Evolutionary conservation across 2,329 filamentous ascomycete genomes (phyloP), one percentile per base, ranked within the genome.

Genomic region (Talaromyces sp.): DNA sequence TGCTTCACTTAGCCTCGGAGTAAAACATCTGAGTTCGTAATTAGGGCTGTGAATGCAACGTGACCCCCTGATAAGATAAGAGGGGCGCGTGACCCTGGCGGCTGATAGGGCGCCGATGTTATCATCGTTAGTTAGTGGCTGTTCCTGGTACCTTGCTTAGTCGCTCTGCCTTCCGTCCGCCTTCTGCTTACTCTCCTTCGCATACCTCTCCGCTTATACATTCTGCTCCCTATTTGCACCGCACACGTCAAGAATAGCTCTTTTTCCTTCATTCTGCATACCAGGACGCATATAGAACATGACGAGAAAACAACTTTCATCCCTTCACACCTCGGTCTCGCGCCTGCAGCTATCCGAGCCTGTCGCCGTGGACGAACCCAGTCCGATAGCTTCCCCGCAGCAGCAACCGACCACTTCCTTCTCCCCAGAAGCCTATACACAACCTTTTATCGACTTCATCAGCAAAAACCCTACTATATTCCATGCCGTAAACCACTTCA

Each of bases 381-480:
- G 39, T 11, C 39, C 39, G 27, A 54, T 47, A 41, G 50, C 63
- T 66, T 60, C 62, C 59, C 62, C 66, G 57, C 45, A 64, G 50
- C 68, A 7, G 61, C 65, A 56, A 33, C 14, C 41, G 4, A 19
- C 24, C 37, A 41, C 62, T 19, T 6, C 72, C 22, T 69, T 78
- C 60, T 69, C 68, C 11, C 78, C 80, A 4, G 87, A 88, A 72
- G 83, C 83, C 66, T 96, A 93, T 76, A 90, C 91, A 9, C 84
- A 92, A 78, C 92, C 93, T 0, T 97, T 96, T 76, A 89, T 90
- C 75, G 85, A 92, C 61, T 98, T 97, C 75, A 85, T 98, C 81
- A 90, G 88, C 52, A 85, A 90, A 67, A 97, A 97, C 74, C 95
- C 95, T 0, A 98, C 95, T 9, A 87, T 97, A 56, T 99, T 96